These are phyloP conservation scores for Hebeloma cylindrosporum DNA, from an alignment of 768 basidiomycete species.

Conservation along the genomic window DNA sequence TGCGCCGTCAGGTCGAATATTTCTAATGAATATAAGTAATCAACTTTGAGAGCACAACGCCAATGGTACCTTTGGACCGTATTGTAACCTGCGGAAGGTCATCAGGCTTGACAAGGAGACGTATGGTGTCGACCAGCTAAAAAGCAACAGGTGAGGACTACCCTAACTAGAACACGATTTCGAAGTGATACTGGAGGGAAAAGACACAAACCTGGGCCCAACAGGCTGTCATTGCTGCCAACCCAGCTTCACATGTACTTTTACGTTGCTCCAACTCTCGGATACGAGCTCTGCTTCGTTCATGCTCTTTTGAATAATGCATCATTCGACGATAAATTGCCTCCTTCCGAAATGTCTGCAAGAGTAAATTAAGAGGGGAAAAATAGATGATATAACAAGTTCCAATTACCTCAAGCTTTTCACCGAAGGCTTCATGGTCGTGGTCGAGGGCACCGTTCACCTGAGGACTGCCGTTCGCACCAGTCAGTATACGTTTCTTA, in stretches of 20 bases:
- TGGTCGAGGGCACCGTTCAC: slow-evolving; percentile 48
- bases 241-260: slow-evolving; percentile 64
- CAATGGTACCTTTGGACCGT: slow-evolving; percentile 39
- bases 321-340: slow-evolving; percentile 85
- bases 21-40: slow-evolving; percentile 29
- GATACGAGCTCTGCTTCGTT: slow-evolving; percentile 60
- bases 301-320: slow-evolving; percentile 75
- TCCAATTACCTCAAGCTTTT: slow-evolving; percentile 57
- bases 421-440: slow-evolving; percentile 46
- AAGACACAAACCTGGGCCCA: slow-evolving; percentile 65
- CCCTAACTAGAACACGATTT: slow-evolving; percentile 1
- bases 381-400: slow-evolving; percentile 11
- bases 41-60: slow-evolving; percentile 8
- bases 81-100: slow-evolving; percentile 43
- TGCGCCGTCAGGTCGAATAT: slow-evolving; percentile 48
- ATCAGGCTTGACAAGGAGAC: slow-evolving; percentile 54
- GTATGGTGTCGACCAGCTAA: slow-evolving; percentile 69
- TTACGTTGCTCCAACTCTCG: slow-evolving; percentile 66
- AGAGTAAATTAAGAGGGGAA: slow-evolving; percentile 6
- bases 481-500: slow-evolving; percentile 59
- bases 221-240: slow-evolving; percentile 74
- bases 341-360: slow-evolving; percentile 80
- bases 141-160: background rate
- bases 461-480: slow-evolving; percentile 50
- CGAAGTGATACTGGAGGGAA: slow-evolving; percentile 2